Conservation (phyloP, 2,329 filamentous ascomycete species). For the Trichoderma arundinaceum region DNA sequence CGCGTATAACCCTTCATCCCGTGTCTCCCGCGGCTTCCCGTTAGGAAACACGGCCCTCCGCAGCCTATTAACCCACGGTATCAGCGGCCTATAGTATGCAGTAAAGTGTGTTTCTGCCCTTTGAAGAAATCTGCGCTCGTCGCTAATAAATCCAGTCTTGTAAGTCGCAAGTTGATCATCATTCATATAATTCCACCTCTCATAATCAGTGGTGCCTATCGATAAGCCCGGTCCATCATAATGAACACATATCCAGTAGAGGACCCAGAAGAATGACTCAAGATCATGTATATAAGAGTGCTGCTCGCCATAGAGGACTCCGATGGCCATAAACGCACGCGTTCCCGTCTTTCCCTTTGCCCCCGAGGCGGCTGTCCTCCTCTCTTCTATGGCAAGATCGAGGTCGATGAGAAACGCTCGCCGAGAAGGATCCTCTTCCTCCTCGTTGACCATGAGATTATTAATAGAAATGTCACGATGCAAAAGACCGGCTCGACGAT, state of each 20-base stretch:
- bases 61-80: too few relatives aligned
- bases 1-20: too few relatives aligned
- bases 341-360: background rate
- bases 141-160: background rate
- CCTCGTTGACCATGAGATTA: background rate
- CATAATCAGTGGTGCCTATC: slow-evolving; percentile 1
- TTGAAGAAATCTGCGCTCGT: too few relatives aligned
- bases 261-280: slow-evolving; percentile 56
- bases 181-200: slow-evolving; percentile 36
- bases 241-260: slow-evolving; percentile 55
- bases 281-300: slow-evolving; percentile 56
- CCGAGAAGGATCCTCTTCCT: background rate
- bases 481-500: background rate
- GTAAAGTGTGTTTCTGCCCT: too few relatives aligned
- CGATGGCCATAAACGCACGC: slow-evolving; percentile 54
- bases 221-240: slow-evolving; percentile 40
- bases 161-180: background rate
- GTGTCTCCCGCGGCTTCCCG: too few relatives aligned
- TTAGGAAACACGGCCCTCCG: too few relatives aligned
- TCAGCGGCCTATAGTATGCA: too few relatives aligned
- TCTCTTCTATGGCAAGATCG: background rate
- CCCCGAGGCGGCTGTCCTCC: background rate
- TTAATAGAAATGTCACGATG: slow-evolving; percentile 1
- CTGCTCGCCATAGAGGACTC: slow-evolving; percentile 48
- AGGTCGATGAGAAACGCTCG: background rate